phyloP scores from a whole-genome alignment of 331 rosid species.

The Arachis monticola region DNA sequence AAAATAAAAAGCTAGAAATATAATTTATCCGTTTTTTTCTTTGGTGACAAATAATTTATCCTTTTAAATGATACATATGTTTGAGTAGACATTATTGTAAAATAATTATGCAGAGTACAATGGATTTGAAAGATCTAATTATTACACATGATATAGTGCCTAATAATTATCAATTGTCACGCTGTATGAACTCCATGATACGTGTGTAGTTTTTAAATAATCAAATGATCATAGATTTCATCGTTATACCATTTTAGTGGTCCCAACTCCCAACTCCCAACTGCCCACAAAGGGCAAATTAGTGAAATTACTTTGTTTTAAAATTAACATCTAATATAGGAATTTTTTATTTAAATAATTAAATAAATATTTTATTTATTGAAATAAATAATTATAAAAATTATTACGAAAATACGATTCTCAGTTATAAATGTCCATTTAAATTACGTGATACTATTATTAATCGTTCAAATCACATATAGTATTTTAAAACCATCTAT shows the following conservation, averaged over 20 bases:
- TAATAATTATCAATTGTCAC: background rate
- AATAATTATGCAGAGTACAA: background rate
- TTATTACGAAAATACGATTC: no score
- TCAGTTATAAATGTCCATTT: no score
- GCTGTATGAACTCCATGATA: background rate
- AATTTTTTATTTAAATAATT: no score
- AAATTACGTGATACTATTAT: no score
- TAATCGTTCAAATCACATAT: no score
- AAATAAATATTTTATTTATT: no score
- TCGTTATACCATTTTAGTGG: background rate
- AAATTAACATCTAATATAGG: background rate
- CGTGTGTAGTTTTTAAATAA: background rate
- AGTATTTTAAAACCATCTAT: no score
- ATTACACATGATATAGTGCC: background rate
- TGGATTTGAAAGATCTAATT: background rate
- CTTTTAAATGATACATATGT: no score
- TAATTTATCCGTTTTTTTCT: no score
- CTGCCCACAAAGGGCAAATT: background rate
- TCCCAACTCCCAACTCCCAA: background rate
- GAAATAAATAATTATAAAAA: no score
- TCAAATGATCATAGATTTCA: background rate
- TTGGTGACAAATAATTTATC: no score
- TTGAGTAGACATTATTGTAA: background rate
- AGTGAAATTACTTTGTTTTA: background rate
- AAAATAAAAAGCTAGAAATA: no score